These are phyloP conservation scores for Zymoseptoria ardabiliae DNA, from an alignment of 2,329 filamentous ascomycete genomes.

Conservation along the genomic window DNA sequence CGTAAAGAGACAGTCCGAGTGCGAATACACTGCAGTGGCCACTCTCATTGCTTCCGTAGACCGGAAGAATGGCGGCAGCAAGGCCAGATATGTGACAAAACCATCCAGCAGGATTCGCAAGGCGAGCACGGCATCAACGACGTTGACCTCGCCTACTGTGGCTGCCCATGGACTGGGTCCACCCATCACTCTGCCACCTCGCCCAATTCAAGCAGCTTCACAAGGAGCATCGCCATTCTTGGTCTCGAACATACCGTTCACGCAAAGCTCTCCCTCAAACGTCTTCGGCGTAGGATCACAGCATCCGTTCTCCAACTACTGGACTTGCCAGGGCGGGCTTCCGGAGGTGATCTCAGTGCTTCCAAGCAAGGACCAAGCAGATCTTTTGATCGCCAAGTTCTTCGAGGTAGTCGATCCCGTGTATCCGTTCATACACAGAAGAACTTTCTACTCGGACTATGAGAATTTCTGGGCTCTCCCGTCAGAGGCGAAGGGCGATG, in stretches of 20 bases:
- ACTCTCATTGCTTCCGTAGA: slow-evolving; percentile 59
- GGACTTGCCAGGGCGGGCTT: slow-evolving; percentile 70
- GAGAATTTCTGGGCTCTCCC: slow-evolving; percentile 66
- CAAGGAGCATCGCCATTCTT: slow-evolving; percentile 40
- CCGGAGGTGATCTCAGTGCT: slow-evolving; percentile 68
- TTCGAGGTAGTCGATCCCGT: slow-evolving; percentile 64
- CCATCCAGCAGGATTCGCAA: slow-evolving; percentile 30
- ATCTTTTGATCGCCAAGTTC: slow-evolving; percentile 54
- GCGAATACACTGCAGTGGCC: slow-evolving; percentile 67
- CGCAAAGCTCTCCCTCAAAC: slow-evolving; percentile 62
- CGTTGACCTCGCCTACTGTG: slow-evolving; percentile 18
- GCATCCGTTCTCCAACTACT: slow-evolving; percentile 77
- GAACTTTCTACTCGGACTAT: slow-evolving; percentile 70
- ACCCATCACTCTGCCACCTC: slow-evolving; percentile 19
- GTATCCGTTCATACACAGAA: slow-evolving; percentile 71
- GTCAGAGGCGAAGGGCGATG: slow-evolving; percentile 33
- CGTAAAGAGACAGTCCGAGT: slow-evolving; percentile 69
- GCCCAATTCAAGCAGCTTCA: slow-evolving; percentile 11
- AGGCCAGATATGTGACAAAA: slow-evolving; percentile 28
- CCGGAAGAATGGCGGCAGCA: slow-evolving; percentile 19
- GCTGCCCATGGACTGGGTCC: slow-evolving; percentile 25
- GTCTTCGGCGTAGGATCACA: slow-evolving; percentile 69
- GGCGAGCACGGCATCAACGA: slow-evolving; percentile 19
- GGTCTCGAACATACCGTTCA: slow-evolving; percentile 66
- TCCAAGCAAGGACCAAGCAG: slow-evolving; percentile 67